A percentile compares a stretch with the other conserved stretches of the same genome.
These are phyloP conservation scores for Ceratonia siliqua DNA, from an alignment of 306 rosid genomes.

Conservation along the genomic window DNA sequence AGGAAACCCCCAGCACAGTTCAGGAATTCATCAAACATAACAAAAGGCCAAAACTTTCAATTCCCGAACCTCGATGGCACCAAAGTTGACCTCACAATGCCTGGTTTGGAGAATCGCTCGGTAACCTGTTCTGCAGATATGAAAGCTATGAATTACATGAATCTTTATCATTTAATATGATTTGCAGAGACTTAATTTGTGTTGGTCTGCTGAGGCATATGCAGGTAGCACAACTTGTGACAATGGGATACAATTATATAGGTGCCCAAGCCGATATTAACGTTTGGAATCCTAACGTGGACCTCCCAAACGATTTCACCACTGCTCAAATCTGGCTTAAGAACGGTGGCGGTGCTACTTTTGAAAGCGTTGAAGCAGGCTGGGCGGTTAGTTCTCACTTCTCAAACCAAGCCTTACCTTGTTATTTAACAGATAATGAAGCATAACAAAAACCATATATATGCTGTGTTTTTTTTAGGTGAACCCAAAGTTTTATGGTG, in stretches of 20 bases:
- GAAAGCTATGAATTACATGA: too few species aligned
- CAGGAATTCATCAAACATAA: neutral
- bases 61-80: slow-evolving; percentile 1
- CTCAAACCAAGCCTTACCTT: neutral
- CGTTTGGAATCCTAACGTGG: slow-evolving; percentile 61
- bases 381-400: slow-evolving; percentile 49
- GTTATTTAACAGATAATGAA: neutral
- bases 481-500: slow-evolving; percentile 64
- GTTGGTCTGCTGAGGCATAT: neutral
- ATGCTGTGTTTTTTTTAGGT: slow-evolving; percentile 36
- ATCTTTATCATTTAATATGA: too few species aligned
- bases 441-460: neutral
- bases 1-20: slow-evolving; percentile 24
- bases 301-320: slow-evolving; percentile 49
- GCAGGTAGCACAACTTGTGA: slow-evolving; percentile 48
- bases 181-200: too few species aligned
- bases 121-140: slow-evolving; percentile 35
- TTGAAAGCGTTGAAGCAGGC: slow-evolving; percentile 72
- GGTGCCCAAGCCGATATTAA: slow-evolving; percentile 67
- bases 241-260: slow-evolving; percentile 50
- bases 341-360: slow-evolving; percentile 33
- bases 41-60: neutral
- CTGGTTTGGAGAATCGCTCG: slow-evolving; percentile 37
- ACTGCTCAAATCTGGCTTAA: slow-evolving; percentile 65
- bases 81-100: neutral